Percentiles rank a stretch among this genome's conserved stretches.
These are phyloP conservation scores for Takakia lepidozioides DNA, from an alignment of 225 moss, liverwort and hornwort genomes.

Conservation along the genomic window DNA sequence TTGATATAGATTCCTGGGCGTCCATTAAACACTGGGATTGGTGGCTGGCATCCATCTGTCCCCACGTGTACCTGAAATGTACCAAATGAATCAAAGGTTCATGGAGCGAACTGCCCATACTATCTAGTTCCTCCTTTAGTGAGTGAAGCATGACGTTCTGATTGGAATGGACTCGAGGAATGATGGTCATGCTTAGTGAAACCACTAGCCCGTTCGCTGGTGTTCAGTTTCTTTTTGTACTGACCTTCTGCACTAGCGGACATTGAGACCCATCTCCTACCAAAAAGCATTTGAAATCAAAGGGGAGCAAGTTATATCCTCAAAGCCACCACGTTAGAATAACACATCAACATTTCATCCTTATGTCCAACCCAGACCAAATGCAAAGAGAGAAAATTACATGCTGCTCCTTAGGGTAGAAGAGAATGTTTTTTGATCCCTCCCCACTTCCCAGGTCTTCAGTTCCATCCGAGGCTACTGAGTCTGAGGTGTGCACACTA, in stretches of 20 bases:
- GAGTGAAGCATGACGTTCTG: background rate
- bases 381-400: conserved; percentile 12
- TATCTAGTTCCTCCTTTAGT: background rate
- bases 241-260: too few species aligned
- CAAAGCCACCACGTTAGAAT: too few species aligned
- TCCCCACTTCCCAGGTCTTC: conserved; percentile 5
- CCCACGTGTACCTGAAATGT: conserved; percentile 61
- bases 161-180: background rate
- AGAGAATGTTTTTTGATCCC: conserved; percentile 30
- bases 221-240: too few species aligned
- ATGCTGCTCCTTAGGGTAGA: conserved; percentile 65
- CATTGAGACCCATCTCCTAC: too few species aligned
- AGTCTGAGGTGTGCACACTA: background rate
- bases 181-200: too few species aligned
- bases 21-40: conserved; percentile 56
- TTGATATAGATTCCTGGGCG: conserved; percentile 58
- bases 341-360: too few species aligned
- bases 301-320: too few species aligned
- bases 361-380: too few species aligned
- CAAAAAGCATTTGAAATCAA: too few species aligned
- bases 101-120: too few species aligned
- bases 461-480: background rate
- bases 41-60: conserved; percentile 58
- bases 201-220: too few species aligned
- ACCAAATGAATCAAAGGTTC: too few species aligned